Conservation (phyloP, 179 eudicot genomes). For the Carnegiea gigantea region DNA sequence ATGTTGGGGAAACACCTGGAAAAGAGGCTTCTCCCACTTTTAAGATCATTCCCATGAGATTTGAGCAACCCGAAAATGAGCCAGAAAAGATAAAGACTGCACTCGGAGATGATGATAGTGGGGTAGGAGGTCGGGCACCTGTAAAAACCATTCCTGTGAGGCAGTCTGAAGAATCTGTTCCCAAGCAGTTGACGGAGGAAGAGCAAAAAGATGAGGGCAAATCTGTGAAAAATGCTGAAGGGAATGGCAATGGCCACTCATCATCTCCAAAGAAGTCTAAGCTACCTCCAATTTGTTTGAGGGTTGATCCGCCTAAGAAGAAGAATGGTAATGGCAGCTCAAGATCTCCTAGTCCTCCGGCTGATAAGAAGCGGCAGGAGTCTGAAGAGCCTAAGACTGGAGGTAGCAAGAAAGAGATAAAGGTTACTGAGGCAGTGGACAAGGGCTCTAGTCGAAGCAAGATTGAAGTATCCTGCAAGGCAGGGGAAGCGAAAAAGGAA, state of each 20-base stretch:
- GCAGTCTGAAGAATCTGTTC: conserved; percentile 37
- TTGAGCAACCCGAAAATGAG: conserved; percentile 21
- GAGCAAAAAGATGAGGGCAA: conserved; percentile 9
- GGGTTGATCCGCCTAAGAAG: conserved; percentile 71
- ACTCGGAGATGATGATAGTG: conserved; percentile 16
- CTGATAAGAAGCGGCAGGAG: conserved; percentile 19
- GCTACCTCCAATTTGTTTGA: conserved; percentile 77
- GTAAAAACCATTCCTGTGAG: conserved; percentile 50
- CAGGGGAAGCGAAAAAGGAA: conserved; percentile 8
- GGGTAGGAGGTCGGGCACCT: conserved; percentile 12
- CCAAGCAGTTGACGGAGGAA: conserved; percentile 22
- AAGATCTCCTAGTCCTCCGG: conserved; percentile 58
- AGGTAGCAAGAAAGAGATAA: conserved; percentile 12
- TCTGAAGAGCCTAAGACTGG: conserved; percentile 12
- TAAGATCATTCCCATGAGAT: neutral
- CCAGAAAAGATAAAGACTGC: conserved; percentile 3
- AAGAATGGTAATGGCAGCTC: conserved; percentile 43
- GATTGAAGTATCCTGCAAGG: neutral
- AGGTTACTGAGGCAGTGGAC: conserved; percentile 23
- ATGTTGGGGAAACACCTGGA: neutral
- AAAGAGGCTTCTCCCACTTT: conserved; percentile 1
- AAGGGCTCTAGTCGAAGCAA: conserved; percentile 5
- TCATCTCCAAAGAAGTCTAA: conserved; percentile 49
- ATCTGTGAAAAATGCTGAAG: conserved; percentile 1
- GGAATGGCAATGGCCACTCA: conserved; percentile 28